Evolutionary conservation across 257 asterid species (phyloP), one percentile per base, ranked within the genome.

Genomic region (Penstemon davidsonii): DNA sequence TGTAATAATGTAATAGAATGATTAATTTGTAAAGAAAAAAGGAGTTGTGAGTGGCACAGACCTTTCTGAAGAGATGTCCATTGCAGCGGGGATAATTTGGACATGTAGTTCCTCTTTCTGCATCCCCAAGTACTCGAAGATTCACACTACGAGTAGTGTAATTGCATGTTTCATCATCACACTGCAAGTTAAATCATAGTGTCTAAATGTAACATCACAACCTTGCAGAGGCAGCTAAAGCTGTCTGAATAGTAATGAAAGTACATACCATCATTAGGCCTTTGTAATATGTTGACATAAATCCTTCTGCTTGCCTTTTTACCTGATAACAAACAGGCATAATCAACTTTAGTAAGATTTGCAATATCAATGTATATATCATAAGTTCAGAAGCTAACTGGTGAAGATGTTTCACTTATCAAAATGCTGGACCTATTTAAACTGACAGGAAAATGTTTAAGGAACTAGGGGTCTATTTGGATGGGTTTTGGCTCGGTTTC

Each of bases 151-250:
- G 96, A 9, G 96, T 79, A 9, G 84, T 78, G 81, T 81, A 91
- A 61, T 87, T 87, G 90, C 99, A 94, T 10, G 95, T 91, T 83
- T 94, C 99, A 18, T 94, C 99, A 44, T 94, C 97, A 40, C 97
- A 94, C 99, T 94, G 87, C 41, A 64, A 76, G 45, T 25, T 25
- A 60, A 68, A 64, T 10, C 50, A 58, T 46, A 41, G 73, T 2
- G 18, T 37, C 37, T 18, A 60, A 13, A 74, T 65, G n/a, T 12
- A 11, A 4, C 12, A 39, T 46, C 49, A 54, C 18, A 51, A 36
- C n/a, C 13, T 67, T 69, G 53, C 40, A 56, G 33, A 67, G 59
- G 75, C 53, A 76, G 60, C 55, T 72, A 66, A 44, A 72, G 66
- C 70, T 74, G 57, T 71, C 5, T 62, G 66, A 58, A 55, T 55